Evolutionary conservation across 1,284 basidiomycete genomes (phyloP), one percentile per base, ranked within the genome.

Genomic region (Ustilago lituana): DNA sequence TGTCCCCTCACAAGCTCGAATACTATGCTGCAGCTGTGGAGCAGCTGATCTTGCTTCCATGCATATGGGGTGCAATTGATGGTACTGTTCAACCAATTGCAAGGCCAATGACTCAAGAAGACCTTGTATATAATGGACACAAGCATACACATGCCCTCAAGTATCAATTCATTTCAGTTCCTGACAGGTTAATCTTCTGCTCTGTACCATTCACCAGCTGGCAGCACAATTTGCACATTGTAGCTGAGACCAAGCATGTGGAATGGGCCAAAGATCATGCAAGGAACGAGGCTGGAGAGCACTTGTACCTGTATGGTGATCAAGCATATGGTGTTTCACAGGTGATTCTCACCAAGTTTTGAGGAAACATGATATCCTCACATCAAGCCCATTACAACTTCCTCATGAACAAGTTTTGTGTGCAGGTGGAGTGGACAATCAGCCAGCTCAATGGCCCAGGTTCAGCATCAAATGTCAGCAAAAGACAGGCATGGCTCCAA

Each of bases 21-120:
- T 9, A 15, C n/a, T 46, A 37, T 37, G 43, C 41, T 20, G 52
- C 22, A n/a, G 41, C 52, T 19, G 23, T 54, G 17, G 9, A 37
- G 33, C 33, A 27, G 9, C 31, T 37, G 32, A 43, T 33, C 24
- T 12, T 20, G 23, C 11, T 54, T 4, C 40, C 23, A 6, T 17
- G 27, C 9, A 23, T 54, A 41, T 54, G 52, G 52, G 52, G 19
- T 17, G 26, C 35, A 7, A 32, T 54, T 22, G 36, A 54, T 49
- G 47, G 35, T 20, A 49, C 36, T 5, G 23, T 38, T 19, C 11
- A 26, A 37, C 35, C 36, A 5, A 54, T 54, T 20, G 52, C 52
- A 1, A 54, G 26, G 41, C 52, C 43, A 5, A 9, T 37, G 1
- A 8, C 38, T 9, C 12, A 45, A 5, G 43, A 54, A 17, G n/a